A percentile compares a stretch with the other conserved stretches of the same genome.
Evolutionary conservation across 2,329 filamentous ascomycete genomes (phyloP).

Genomic region (Venturia carpophila): DNA sequence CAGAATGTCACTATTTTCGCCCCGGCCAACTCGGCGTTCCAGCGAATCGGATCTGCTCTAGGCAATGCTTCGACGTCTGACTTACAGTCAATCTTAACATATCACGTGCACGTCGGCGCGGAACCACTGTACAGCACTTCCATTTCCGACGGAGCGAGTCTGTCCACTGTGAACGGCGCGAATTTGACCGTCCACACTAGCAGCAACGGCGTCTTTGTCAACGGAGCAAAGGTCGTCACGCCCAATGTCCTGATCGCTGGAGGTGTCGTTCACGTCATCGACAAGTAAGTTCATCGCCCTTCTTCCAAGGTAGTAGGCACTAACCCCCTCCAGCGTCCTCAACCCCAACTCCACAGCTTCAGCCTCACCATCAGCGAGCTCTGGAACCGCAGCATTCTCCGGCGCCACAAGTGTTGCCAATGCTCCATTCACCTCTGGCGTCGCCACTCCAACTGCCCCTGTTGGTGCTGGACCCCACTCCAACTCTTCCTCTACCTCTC

Average conservation of each 20-base stretch:
- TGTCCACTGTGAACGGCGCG: slow-evolving; percentile 33
- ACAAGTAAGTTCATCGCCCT: slow-evolving; percentile 27
- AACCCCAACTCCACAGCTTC: slow-evolving; percentile 44
- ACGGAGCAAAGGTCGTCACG: slow-evolving; percentile 36
- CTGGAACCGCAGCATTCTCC: slow-evolving; percentile 44
- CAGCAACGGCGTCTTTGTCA: slow-evolving; percentile 34
- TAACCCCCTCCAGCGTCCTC: slow-evolving; percentile 37
- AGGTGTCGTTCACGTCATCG: slow-evolving; percentile 43
- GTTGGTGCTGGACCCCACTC: slow-evolving; percentile 25
- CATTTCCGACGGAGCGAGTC: slow-evolving; percentile 35
- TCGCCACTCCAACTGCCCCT: slow-evolving; percentile 35
- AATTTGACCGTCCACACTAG: slow-evolving; percentile 36
- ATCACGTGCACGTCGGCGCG: slow-evolving; percentile 50
- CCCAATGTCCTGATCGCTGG: slow-evolving; percentile 38
- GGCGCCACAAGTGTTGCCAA: slow-evolving; percentile 39
- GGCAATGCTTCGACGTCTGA: slow-evolving; percentile 37
- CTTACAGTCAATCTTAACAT: slow-evolving; percentile 46
- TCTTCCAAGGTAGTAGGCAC: slow-evolving; percentile 29
- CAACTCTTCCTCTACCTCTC: slow-evolving; percentile 23
- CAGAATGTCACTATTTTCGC: slow-evolving; percentile 19
- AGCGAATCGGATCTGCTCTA: slow-evolving; percentile 23
- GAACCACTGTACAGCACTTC: slow-evolving; percentile 43
- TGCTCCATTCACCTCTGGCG: slow-evolving; percentile 45
- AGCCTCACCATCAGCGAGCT: slow-evolving; percentile 32
- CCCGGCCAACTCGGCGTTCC: slow-evolving; percentile 17